Base-by-base conservation (phyloP, 139 green algal genomes). In the Coelastrella sp. region DNA sequence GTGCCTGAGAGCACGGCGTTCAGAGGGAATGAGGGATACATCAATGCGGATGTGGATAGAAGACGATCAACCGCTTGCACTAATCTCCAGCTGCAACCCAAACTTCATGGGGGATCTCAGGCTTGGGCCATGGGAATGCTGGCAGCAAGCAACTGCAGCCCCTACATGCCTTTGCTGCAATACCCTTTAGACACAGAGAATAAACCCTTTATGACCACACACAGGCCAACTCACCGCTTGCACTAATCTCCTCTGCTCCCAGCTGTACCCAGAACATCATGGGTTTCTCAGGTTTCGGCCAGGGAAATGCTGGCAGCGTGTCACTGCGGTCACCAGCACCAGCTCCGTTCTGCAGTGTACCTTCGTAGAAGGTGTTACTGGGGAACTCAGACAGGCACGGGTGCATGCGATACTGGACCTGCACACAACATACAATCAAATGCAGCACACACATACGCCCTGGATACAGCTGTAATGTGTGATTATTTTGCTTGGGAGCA, bases 331-430 rank as follows among this genome's bases (percentile, higher is more conserved):
- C 92, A 10, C 88, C 92, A 80, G 93, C 92, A 47, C 93, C 93
- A 4, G 95, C 94, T 65, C 95, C 95, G 77, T 96, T 99, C 94
- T 91, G 81, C 78, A 99, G 97, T 16, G 95, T 97, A 77, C 98
- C 98, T 95, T 99, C 98, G 85, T 99, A 99, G 89, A 99, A 99
- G 4, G 92, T 97, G 95, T 99, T 98, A 85, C 93, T 97, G 47
- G 98, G 98, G 93, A 99, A 99, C 92, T 99, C 96, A 60, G 94
- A 98, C 58, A 99, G 93, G 87, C 94, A 96, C 56, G 98, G 98
- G 94, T 99, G 98, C 98, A 99, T 99, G 92, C 98, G 96, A 93
- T 99, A 99, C 92, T 99, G 98, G 32, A 99, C 96, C 92, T 94
- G 88, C 60, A 19, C 56, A 73, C 75, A 20, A 22, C 20, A 66